Percentiles rank a stretch among this genome's conserved stretches.
These are phyloP conservation scores for Coemansia sp. DNA, from an alignment of 192 early-diverging fungal species.

Conservation along the genomic window DNA sequence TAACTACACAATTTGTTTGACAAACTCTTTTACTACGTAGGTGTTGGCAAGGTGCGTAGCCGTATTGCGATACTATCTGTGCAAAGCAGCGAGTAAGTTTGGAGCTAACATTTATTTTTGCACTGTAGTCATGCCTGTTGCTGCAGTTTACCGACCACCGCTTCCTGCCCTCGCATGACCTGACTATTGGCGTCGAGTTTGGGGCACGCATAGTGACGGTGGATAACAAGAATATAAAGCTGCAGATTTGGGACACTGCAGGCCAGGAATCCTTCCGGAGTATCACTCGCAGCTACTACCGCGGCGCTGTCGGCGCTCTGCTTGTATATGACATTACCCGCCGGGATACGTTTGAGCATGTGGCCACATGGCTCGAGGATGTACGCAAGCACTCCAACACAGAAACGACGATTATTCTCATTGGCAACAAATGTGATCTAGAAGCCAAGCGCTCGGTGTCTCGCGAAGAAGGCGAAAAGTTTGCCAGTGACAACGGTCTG, in stretches of 20 bases:
- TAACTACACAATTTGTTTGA: not conserved
- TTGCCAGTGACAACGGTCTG: constrained; percentile 82
- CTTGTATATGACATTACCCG: constrained; percentile 86
- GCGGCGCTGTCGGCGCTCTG: constrained; percentile 75
- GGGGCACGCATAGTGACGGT: constrained; percentile 74
- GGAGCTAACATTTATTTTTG: not conserved
- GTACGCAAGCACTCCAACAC: constrained; percentile 86
- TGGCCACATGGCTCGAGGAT: constrained; percentile 81
- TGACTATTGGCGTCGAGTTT: constrained; percentile 86
- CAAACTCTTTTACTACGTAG: constrained; percentile 37
- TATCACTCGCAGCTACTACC: constrained; percentile 83
- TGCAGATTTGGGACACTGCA: constrained; percentile 95
- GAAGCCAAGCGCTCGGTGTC: constrained; percentile 77
- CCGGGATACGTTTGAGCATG: constrained; percentile 73
- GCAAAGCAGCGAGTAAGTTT: not conserved
- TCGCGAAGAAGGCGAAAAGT: constrained; percentile 81
- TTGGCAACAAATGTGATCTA: constrained; percentile 94
- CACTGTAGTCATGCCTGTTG: constrained; percentile 66
- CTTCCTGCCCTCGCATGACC: constrained; percentile 76
- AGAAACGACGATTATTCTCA: constrained; percentile 83
- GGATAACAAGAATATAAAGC: constrained; percentile 80
- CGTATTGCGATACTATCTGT: not conserved
- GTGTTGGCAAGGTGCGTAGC: constrained; percentile 66
- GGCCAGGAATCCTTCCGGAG: constrained; percentile 85
- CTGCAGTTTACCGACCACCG: constrained; percentile 82